Percentiles rank a stretch among this genome's conserved stretches.
Evolutionary conservation across 805 yeast species (phyloP).

Genomic region (Ogataea degrootiae): DNA sequence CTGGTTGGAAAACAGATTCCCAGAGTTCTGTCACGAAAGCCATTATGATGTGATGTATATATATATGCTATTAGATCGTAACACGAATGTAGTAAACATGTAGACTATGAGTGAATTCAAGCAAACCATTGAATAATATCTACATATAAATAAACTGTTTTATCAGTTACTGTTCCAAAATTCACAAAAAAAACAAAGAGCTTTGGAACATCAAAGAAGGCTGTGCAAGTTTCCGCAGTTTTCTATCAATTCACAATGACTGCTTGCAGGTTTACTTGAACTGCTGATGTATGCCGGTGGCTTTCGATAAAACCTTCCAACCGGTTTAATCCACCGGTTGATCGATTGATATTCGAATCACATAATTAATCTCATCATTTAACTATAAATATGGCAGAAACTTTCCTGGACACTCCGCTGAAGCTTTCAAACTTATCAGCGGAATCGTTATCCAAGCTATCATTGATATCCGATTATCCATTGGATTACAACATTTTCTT

Average conservation of each 20-base stretch:
- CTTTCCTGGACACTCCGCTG: slow-evolving; percentile 13
- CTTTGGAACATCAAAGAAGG: no score
- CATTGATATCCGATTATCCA: slow-evolving; percentile 31
- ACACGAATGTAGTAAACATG: not conserved
- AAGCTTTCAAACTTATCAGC: slow-evolving; percentile 7
- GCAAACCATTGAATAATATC: no score
- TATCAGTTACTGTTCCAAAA: no score
- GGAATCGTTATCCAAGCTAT: slow-evolving; percentile 12
- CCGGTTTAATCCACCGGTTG: not conserved
- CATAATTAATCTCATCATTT: not conserved
- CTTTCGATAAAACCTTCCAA: not conserved
- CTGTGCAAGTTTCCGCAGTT: no score
- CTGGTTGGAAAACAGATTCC: slow-evolving; percentile 91
- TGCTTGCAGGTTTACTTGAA: no score
- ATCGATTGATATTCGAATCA: not conserved
- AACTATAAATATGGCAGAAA: not conserved
- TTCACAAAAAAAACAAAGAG: no score
- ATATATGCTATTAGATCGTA: not conserved
- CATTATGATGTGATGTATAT: slow-evolving; percentile 5
- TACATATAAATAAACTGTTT: no score
- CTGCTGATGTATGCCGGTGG: not conserved
- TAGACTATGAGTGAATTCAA: not conserved
- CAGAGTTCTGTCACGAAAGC: slow-evolving; percentile 67
- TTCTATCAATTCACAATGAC: no score
- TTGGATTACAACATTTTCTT: slow-evolving; percentile 35